A percentile compares a stretch with the other conserved stretches of the same genome.
Evolutionary conservation across 495 filamentous ascomycete genomes (phyloP).

Genomic region (Aspergillus heteromorphus): DNA sequence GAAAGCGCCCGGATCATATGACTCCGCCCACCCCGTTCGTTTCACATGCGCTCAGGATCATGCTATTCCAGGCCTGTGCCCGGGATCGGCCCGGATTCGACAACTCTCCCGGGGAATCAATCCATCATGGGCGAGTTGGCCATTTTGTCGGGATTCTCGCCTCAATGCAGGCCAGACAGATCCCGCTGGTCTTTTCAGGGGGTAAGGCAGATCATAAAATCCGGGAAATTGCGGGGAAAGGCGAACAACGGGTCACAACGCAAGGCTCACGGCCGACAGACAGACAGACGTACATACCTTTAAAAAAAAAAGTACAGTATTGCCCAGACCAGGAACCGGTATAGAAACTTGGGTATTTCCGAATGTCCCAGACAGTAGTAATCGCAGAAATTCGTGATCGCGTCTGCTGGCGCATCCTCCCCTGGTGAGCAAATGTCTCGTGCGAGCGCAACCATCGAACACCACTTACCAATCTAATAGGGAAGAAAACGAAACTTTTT

Average conservation of each 20-base stretch:
- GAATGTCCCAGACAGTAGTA: conserved; percentile 11
- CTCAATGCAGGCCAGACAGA: background rate
- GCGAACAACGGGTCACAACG: background rate
- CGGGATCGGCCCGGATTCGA: background rate
- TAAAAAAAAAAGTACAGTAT: conserved; percentile 10
- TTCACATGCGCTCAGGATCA: background rate
- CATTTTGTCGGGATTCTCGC: background rate
- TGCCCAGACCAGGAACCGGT: conserved; percentile 10
- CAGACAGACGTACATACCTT: conserved; percentile 11
- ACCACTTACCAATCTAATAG: conserved; percentile 24
- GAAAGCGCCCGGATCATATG: conserved; percentile 1
- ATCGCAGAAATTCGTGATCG: conserved; percentile 23
- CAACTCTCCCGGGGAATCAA: background rate
- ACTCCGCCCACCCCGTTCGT: background rate
- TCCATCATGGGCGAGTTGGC: background rate
- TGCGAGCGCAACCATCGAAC: background rate
- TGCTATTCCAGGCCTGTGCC: background rate
- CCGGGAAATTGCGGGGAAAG: background rate
- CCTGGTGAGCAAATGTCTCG: conserved; percentile 2
- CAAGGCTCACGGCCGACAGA: background rate
- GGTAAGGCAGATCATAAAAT: background rate
- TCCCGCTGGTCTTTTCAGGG: background rate
- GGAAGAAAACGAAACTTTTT: conserved; percentile 20
- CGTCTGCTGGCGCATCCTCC: conserved; percentile 14
- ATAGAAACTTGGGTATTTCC: conserved; percentile 10